Evolutionary conservation across 306 rosid species (phyloP).

Genomic region (Vigna mungo): DNA sequence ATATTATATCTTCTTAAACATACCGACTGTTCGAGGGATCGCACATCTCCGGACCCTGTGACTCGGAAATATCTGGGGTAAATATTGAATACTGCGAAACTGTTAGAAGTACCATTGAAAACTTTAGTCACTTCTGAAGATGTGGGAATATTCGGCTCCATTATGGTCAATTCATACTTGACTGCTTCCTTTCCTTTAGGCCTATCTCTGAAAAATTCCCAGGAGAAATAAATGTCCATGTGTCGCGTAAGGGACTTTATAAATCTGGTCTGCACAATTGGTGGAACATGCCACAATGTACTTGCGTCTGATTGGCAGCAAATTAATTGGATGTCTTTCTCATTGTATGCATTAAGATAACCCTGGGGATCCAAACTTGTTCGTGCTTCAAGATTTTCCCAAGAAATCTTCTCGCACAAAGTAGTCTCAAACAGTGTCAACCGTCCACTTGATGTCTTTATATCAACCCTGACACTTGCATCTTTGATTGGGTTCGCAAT

Average conservation of each 20-base stretch:
- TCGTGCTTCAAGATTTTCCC: conserved; percentile 60
- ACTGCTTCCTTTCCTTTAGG: conserved; percentile 90
- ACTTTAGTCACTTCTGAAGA: conserved; percentile 66
- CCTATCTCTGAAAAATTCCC: conserved; percentile 79
- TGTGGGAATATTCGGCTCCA: conserved; percentile 69
- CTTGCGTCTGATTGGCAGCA: conserved; percentile 96
- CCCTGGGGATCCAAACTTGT: conserved; percentile 61
- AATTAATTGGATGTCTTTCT: conserved; percentile 77
- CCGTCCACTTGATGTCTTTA: conserved; percentile 76
- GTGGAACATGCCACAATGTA: conserved; percentile 83
- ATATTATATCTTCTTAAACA: conserved; percentile 22
- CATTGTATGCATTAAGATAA: conserved; percentile 63
- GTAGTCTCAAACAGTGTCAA: conserved; percentile 87
- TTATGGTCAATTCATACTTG: conserved; percentile 56
- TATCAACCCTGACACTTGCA: conserved; percentile 80
- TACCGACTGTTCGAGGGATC: conserved; percentile 67
- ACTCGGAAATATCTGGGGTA: conserved; percentile 79
- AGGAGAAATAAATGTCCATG: conserved; percentile 73
- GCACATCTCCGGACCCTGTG: conserved; percentile 87
- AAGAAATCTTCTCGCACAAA: conserved; percentile 73
- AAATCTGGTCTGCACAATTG: conserved; percentile 71
- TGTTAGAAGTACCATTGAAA: conserved; percentile 74
- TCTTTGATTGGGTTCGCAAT: conserved; percentile 93
- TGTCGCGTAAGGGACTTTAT: conserved; percentile 65
- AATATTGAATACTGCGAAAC: conserved; percentile 67